Evolutionary conservation across 2,329 filamentous ascomycete genomes (phyloP).

Genomic region (Remersonia thermophila): DNA sequence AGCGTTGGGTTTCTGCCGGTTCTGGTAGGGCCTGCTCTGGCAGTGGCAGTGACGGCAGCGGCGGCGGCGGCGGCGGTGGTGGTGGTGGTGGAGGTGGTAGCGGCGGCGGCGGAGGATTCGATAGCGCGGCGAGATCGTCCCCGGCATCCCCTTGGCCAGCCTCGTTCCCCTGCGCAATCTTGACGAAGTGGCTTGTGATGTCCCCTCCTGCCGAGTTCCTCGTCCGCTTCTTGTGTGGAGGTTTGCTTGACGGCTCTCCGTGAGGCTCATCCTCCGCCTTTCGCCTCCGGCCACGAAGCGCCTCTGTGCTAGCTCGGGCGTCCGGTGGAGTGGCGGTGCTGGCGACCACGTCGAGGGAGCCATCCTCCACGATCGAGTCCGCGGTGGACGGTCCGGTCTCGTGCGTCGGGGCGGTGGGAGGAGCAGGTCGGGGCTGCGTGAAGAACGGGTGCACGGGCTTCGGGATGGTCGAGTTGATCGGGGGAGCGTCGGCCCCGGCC

Average conservation of each 20-base stretch:
- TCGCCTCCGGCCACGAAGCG: conserved; percentile 14
- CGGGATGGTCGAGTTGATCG: too few relatives aligned
- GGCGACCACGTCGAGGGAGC: too few relatives aligned
- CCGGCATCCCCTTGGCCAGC: not conserved
- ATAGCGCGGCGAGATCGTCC: not conserved
- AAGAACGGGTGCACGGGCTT: conserved; percentile 47
- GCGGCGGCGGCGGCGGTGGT: too few relatives aligned
- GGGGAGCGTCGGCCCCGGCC: conserved; percentile 18
- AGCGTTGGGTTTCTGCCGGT: too few relatives aligned
- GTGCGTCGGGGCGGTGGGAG: not conserved
- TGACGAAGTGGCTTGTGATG: conserved; percentile 19
- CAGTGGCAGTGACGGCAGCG: too few relatives aligned
- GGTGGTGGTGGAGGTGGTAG: too few relatives aligned
- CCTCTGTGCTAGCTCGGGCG: too few relatives aligned
- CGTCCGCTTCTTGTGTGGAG: conserved; percentile 17
- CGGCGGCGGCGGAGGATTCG: too few relatives aligned
- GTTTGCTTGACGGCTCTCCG: conserved; percentile 13
- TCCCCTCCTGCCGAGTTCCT: conserved; percentile 7
- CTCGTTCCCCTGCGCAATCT: conserved; percentile 6
- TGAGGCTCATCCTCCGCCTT: conserved; percentile 15
- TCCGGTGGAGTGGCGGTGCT: too few relatives aligned
- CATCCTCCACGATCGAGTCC: too few relatives aligned
- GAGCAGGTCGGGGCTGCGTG: conserved; percentile 17
- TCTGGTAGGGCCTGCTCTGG: too few relatives aligned
- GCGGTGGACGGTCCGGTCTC: too few relatives aligned